A percentile compares a stretch with the other conserved stretches of the same genome.
These are phyloP conservation scores for Ceratorhiza oryzae-sativae DNA, from an alignment of 1,284 basidiomycete species.

Conservation along the genomic window DNA sequence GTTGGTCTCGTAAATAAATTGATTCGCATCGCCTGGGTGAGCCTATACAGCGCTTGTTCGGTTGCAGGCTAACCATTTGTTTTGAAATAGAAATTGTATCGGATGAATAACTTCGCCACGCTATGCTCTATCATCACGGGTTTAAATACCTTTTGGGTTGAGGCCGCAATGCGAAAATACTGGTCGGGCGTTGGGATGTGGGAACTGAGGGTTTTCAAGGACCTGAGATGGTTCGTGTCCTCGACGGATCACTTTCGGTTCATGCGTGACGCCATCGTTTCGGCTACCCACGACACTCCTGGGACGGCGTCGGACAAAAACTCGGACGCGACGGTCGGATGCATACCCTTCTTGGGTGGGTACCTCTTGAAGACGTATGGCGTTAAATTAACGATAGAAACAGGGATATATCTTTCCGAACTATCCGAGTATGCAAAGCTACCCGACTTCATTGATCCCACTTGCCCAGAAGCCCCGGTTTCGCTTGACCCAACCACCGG, in stretches of 20 bases:
- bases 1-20: conserved; percentile 76
- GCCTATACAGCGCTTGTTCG: conserved; percentile 47
- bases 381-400: conserved; percentile 28
- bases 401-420: conserved; percentile 80
- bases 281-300: conserved; percentile 12
- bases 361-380: conserved; percentile 33
- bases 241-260: conserved; percentile 76
- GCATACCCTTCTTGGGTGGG: conserved; percentile 81
- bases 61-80: background rate
- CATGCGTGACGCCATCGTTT: conserved; percentile 67
- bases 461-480: conserved; percentile 72
- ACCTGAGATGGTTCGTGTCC: conserved; percentile 74
- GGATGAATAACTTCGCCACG: conserved; percentile 79
- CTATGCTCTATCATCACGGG: conserved; percentile 83
- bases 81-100: conserved; percentile 78
- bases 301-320: conserved; percentile 4
- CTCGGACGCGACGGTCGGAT: conserved; percentile 53
- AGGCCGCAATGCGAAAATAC: conserved; percentile 68
- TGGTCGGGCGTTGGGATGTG: conserved; percentile 74
- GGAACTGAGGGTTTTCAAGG: conserved; percentile 79
- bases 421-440: conserved; percentile 69
- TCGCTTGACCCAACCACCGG: conserved; percentile 67
- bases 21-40: conserved; percentile 85
- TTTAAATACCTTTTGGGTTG: conserved; percentile 75
- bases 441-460: conserved; percentile 84